These are phyloP conservation scores for Flaveria bidentis DNA, from an alignment of 129 eudicot species.

Conservation along the genomic window DNA sequence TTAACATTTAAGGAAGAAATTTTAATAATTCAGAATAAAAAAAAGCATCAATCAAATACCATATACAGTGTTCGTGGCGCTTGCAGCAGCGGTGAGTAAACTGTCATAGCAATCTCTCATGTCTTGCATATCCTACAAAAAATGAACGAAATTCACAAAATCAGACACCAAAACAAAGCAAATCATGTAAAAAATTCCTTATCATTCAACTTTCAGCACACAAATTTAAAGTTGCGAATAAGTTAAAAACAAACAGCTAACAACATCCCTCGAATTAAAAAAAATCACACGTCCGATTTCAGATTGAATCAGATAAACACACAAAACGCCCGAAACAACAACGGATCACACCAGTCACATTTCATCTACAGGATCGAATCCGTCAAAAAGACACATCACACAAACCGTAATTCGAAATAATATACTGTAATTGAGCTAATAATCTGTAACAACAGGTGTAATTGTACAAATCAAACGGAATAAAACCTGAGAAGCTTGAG, in stretches of 20 bases:
- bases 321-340: constrained; percentile 11
- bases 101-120: constrained; percentile 92
- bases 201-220: not conserved
- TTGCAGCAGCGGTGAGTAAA: constrained; percentile 87
- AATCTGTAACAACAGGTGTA: not conserved
- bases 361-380: not conserved
- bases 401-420: not conserved
- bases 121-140: constrained; percentile 72
- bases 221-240: not conserved
- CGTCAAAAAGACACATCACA: not conserved
- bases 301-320: not conserved
- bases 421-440: not conserved
- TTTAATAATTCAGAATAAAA: not conserved
- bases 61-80: constrained; percentile 72
- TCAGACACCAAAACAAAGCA: not conserved
- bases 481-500: constrained; percentile 69
- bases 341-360: constrained; percentile 5
- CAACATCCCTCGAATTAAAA: not conserved
- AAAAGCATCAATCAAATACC: constrained; percentile 44
- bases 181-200: not conserved
- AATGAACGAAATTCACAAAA: constrained; percentile 23
- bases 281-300: no score
- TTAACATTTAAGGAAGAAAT: not conserved
- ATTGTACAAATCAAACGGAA: not conserved
- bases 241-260: not conserved